These are phyloP conservation scores for Lactarius akahatsu DNA, from an alignment of 768 basidiomycete species.

Conservation along the genomic window DNA sequence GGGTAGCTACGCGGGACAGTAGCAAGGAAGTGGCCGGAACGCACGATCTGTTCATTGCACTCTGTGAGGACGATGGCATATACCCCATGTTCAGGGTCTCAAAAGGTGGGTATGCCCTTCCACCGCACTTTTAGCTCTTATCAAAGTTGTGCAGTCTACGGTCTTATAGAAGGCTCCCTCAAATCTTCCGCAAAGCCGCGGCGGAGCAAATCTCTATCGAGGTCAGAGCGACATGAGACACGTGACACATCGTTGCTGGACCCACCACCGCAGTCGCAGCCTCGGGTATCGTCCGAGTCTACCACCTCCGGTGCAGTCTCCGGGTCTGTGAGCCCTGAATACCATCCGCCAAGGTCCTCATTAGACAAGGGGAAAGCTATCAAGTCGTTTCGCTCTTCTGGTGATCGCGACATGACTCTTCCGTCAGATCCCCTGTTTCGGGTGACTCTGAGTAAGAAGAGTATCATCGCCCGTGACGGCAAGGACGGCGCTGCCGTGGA, in stretches of 20 bases:
- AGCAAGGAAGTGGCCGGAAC: slow-evolving; percentile 70
- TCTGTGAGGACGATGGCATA: slow-evolving; percentile 87
- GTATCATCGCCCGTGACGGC: slow-evolving; percentile 15
- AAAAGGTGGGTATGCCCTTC: slow-evolving; percentile 57
- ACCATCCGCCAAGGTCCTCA: slow-evolving; percentile 48
- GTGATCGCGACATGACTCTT: slow-evolving; percentile 37
- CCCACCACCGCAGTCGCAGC: slow-evolving; percentile 32
- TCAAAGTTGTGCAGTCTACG: slow-evolving; percentile 38
- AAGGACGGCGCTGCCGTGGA: slow-evolving; percentile 21
- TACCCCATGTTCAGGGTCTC: slow-evolving; percentile 84
- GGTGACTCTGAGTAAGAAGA: slow-evolving; percentile 19
- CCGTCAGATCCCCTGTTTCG: slow-evolving; percentile 35
- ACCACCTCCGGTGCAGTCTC: slow-evolving; percentile 31
- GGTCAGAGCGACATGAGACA: slow-evolving; percentile 11
- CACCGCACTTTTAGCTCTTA: background rate
- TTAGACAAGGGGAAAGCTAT: slow-evolving; percentile 61
- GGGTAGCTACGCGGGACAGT: slow-evolving; percentile 84
- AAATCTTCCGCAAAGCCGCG: slow-evolving; percentile 18
- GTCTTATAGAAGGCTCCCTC: slow-evolving; percentile 36
- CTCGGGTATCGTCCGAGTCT: slow-evolving; percentile 45
- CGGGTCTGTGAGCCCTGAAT: slow-evolving; percentile 24
- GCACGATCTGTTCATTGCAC: slow-evolving; percentile 81
- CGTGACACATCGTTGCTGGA: slow-evolving; percentile 24
- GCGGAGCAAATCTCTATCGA: slow-evolving; percentile 24
- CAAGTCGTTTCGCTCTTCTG: slow-evolving; percentile 55